Percentiles rank a stretch among this genome's conserved stretches.
Conservation (phyloP, 2,329 filamentous ascomycete genomes). For the Microdochium paspali region DNA sequence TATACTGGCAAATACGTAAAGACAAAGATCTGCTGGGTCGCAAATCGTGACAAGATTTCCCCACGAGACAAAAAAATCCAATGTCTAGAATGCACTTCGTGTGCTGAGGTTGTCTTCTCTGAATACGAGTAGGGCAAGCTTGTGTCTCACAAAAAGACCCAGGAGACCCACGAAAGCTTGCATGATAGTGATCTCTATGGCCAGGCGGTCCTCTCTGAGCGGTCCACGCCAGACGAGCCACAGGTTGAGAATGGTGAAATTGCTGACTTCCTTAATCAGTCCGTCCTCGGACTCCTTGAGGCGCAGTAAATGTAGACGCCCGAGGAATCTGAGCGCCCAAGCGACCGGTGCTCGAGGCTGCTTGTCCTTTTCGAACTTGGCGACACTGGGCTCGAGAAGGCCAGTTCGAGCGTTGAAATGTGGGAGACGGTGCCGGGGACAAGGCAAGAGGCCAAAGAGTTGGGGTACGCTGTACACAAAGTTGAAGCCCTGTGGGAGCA, state of each 20-base stretch:
- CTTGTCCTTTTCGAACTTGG: conserved; percentile 57
- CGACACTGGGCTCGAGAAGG: conserved; percentile 77
- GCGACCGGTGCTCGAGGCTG: conserved; percentile 61
- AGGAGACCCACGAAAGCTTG: conserved; percentile 70
- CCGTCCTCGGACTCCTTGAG: conserved; percentile 60
- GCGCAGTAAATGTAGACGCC: conserved; percentile 56
- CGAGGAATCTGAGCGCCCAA: conserved; percentile 56
- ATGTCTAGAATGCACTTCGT: conserved; percentile 14
- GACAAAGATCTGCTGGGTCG: no score
- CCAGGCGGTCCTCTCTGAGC: conserved; percentile 75
- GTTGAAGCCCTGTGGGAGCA: conserved; percentile 93
- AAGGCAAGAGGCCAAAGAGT: conserved; percentile 81
- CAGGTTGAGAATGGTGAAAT: conserved; percentile 88
- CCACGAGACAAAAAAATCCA: no score
- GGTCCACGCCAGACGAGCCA: conserved; percentile 96
- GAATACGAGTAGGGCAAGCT: conserved; percentile 80
- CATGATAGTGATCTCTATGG: conserved; percentile 68
- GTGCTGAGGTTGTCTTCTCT: conserved; percentile 70
- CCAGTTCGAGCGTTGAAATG: conserved; percentile 80
- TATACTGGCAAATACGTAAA: no score
- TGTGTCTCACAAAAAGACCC: conserved; percentile 78
- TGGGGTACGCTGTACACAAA: conserved; percentile 91
- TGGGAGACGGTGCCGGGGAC: conserved; percentile 85
- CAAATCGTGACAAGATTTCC: no score
- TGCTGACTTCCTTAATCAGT: conserved; percentile 69